Percentiles rank a stretch among this genome's conserved stretches.
phyloP scores from a whole-genome alignment of 2,329 filamentous ascomycete species.

The Phoma sp. region DNA sequence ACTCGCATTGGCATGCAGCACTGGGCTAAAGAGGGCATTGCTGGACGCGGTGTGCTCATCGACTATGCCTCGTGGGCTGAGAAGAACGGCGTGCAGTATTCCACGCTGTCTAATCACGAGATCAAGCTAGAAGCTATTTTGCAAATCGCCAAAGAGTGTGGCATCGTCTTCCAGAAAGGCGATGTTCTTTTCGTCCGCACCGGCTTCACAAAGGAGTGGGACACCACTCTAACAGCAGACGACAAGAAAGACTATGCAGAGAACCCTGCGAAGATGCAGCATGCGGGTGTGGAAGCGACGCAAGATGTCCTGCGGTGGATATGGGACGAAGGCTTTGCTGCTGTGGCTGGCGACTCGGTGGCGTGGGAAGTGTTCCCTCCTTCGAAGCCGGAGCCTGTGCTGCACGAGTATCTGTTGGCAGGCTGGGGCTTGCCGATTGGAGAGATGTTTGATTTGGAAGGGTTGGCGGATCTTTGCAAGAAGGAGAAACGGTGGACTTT shows the following conservation, averaged over 20 bases:
- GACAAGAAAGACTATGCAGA: slow-evolving; percentile 31
- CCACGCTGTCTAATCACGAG: slow-evolving; percentile 13
- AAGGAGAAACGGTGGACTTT: slow-evolving; percentile 51
- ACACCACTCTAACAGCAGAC: slow-evolving; percentile 15
- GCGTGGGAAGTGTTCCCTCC: slow-evolving; percentile 46
- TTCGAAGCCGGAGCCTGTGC: slow-evolving; percentile 20
- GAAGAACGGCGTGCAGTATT: slow-evolving; percentile 23
- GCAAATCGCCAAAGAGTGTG: slow-evolving; percentile 20
- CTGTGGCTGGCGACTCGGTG: slow-evolving; percentile 44
- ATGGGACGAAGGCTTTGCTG: slow-evolving; percentile 39
- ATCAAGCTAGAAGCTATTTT: slow-evolving; percentile 16
- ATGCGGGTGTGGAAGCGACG: slow-evolving; percentile 34
- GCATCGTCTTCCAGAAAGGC: slow-evolving; percentile 22
- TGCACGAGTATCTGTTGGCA: slow-evolving; percentile 37
- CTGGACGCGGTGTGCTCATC: slow-evolving; percentile 26
- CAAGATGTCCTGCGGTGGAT: slow-evolving; percentile 39
- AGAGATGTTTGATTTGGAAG: slow-evolving; percentile 53
- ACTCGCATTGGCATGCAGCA: slow-evolving; percentile 21
- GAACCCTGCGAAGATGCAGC: slow-evolving; percentile 32
- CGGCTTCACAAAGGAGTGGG: slow-evolving; percentile 25
- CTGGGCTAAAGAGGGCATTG: slow-evolving; percentile 29
- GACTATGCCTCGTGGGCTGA: slow-evolving; percentile 27
- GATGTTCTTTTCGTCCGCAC: slow-evolving; percentile 31
- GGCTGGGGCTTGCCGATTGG: slow-evolving; percentile 58
- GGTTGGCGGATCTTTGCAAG: slow-evolving; percentile 47